A percentile compares a stretch with the other conserved stretches of the same genome.
Evolutionary conservation across 768 basidiomycete genomes (phyloP).

Genomic region (Neoboletus subvelutipes): DNA sequence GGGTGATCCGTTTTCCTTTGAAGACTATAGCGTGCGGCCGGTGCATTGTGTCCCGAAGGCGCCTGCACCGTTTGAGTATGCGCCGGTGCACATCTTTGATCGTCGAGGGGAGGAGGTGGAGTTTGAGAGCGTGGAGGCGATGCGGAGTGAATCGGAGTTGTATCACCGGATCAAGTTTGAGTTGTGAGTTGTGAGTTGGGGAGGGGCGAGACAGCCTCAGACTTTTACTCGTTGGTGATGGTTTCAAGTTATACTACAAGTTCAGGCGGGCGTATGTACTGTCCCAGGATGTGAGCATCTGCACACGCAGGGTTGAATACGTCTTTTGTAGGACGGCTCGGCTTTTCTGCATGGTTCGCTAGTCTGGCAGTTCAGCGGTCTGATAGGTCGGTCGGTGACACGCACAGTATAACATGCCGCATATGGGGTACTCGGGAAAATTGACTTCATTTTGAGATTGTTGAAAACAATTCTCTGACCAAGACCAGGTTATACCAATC

Average conservation of each 20-base stretch:
- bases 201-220: no score
- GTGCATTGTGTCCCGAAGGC: constrained; percentile 39
- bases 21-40: constrained; percentile 53
- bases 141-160: constrained; percentile 40
- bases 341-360: no score
- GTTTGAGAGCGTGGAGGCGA: constrained; percentile 36
- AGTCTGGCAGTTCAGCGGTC: no score
- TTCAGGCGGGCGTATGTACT: no score
- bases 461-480: no score
- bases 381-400: no score
- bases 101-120: constrained; percentile 32
- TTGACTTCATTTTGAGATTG: no score
- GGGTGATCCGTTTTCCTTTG: constrained; percentile 40
- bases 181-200: constrained; percentile 19
- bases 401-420: no score
- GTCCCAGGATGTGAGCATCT: neutral
- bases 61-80: constrained; percentile 41
- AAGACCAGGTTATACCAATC: neutral
- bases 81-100: constrained; percentile 34
- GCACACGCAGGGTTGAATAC: neutral
- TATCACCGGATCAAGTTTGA: constrained; percentile 40
- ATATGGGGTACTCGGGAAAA: no score
- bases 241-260: no score
- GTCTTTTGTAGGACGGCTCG: neutral
- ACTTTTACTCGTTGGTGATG: no score